Percentiles rank a stretch among this genome's conserved stretches.
phyloP scores from a whole-genome alignment of 495 filamentous ascomycete species.

The Wilcoxina mikolae region DNA sequence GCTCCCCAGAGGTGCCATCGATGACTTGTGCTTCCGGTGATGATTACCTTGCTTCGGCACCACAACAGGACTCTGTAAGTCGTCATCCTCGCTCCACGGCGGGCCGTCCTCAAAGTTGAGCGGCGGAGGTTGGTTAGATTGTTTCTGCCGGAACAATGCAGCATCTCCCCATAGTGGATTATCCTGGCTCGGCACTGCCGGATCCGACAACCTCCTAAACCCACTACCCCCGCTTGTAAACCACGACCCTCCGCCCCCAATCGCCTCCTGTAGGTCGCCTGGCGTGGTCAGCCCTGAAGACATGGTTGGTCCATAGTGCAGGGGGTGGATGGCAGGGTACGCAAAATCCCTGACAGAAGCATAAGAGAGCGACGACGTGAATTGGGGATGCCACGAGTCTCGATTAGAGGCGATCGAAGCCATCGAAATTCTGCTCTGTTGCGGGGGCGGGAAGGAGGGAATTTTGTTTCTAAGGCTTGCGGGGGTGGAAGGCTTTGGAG shows the following conservation, averaged over 20 bases:
- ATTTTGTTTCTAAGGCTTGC: conserved; percentile 37
- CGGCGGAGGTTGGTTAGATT: conserved; percentile 54
- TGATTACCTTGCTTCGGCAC: conserved; percentile 45
- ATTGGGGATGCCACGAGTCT: conserved; percentile 63
- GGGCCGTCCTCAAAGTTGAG: conserved; percentile 85
- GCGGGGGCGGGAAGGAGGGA: conserved; percentile 43
- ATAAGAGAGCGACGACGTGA: conserved; percentile 79
- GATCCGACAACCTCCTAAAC: conserved; percentile 62
- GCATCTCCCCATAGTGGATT: conserved; percentile 21
- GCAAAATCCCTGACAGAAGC: conserved; percentile 90
- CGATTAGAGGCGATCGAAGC: conserved; percentile 52
- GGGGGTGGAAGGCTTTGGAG: conserved; percentile 42
- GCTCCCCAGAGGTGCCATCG: conserved; percentile 34
- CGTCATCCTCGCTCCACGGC: conserved; percentile 95
- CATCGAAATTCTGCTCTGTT: conserved; percentile 47
- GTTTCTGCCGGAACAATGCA: conserved; percentile 15
- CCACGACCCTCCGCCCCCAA: conserved; percentile 12
- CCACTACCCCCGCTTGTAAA: conserved; percentile 23
- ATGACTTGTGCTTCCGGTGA: conserved; percentile 74
- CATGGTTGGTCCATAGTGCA: conserved; percentile 87
- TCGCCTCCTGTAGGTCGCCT: conserved; percentile 36
- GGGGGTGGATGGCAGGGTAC: conserved; percentile 63
- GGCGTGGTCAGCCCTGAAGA: conserved; percentile 69
- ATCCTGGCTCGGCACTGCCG: conserved; percentile 40
- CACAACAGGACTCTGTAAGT: conserved; percentile 79